Evolutionary conservation across 139 green algal species (phyloP).

Genomic region (Trebouxia sp.): DNA sequence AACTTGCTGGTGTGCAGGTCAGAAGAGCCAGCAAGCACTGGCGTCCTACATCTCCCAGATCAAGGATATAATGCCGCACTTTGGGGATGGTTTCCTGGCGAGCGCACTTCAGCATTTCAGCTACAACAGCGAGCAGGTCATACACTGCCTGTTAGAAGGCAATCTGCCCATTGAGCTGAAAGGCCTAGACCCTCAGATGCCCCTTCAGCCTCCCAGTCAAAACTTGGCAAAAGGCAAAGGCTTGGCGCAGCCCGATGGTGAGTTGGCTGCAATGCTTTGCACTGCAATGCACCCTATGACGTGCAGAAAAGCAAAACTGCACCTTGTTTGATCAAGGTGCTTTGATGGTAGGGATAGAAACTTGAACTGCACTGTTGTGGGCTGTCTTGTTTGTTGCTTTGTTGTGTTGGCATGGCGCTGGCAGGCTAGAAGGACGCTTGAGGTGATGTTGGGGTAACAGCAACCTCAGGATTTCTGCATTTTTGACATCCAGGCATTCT

Average conservation of each 20-base stretch:
- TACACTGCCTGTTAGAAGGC: constrained; percentile 74
- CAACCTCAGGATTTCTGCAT: too few relatives aligned
- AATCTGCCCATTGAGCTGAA: constrained; percentile 43
- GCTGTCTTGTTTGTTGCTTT: too few relatives aligned
- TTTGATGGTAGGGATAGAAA: too few relatives aligned
- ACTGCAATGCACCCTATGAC: background rate
- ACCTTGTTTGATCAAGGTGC: too few relatives aligned
- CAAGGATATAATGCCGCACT: constrained; percentile 76
- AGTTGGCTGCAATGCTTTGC: background rate
- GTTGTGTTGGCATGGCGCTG: too few relatives aligned
- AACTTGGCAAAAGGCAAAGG: background rate
- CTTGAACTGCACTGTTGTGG: too few relatives aligned
- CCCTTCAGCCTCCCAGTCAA: background rate
- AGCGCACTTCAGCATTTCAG: constrained; percentile 56
- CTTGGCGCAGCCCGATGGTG: background rate
- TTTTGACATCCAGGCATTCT: too few relatives aligned
- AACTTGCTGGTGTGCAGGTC: background rate
- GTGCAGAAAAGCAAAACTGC: too few relatives aligned
- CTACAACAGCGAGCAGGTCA: constrained; percentile 59
- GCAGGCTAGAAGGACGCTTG: too few relatives aligned
- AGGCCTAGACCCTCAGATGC: constrained; percentile 54
- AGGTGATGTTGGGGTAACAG: too few relatives aligned
- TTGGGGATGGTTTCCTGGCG: constrained; percentile 72
- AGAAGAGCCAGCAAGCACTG: background rate
- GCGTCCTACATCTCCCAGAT: constrained; percentile 43